Evolutionary conservation across 2,329 filamentous ascomycete genomes (phyloP), one percentile per base, ranked within the genome.

Genomic region (Sphaerulina vaccinii): DNA sequence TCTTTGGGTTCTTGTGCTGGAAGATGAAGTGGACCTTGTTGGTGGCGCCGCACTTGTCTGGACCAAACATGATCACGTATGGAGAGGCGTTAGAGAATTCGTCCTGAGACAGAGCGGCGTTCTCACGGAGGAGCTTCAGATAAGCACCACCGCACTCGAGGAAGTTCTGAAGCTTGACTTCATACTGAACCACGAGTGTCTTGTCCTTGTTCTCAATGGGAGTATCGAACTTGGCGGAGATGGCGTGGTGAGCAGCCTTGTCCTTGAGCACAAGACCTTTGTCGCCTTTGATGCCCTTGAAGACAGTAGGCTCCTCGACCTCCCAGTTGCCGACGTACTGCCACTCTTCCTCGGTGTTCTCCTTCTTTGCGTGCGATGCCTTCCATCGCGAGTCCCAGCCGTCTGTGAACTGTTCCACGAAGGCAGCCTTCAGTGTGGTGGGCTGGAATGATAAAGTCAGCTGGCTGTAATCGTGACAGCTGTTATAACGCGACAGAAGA

Each of bases 1-100:
- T 96, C 88, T 96, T 96, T 71, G 93, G 93, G 84, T 97, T 99
- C 88, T 97, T 99, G 87, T 99, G 93, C 77, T 95, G 93, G 85
- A 99, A 95, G 75, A 99, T 99, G 79, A 99, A 96, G 75, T 86
- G 83, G 56, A 86, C 83, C 87, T 97, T 97, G 86, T 99, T 99
- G 75, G 90, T 97, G 72, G 90, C 83, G 74, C 93, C 93, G 73
- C 93, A 99, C 86, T 97, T 97, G 81, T 99, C 93, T 66, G 93
- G 93, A 64, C 93, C 93, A 72, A 99, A 99, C 93, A 99, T 99
- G 82, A 99, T 95, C 65, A 99, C 88, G 71, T 99, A 99, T 42
- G 93, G 93, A 37, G 92, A 96, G 57, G 87, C 84, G 77, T 99
- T 97, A 73, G 88, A 90, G 80, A 99, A 99, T 79, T 99, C 93